Evolutionary conservation across 306 rosid genomes (phyloP), one percentile per base, ranked within the genome.

Genomic region (Lathyrus sativus): DNA sequence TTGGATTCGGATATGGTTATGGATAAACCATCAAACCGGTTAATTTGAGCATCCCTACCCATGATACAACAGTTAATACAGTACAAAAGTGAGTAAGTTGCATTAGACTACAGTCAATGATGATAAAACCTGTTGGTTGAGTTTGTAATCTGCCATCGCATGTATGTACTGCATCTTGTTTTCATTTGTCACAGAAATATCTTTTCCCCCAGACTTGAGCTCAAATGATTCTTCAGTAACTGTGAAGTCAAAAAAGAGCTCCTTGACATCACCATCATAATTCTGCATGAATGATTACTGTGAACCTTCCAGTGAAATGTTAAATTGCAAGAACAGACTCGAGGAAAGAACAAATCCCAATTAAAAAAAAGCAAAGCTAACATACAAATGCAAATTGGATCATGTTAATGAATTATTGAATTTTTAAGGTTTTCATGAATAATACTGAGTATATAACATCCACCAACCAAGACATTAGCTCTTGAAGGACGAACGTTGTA

Each of bases 111-210:
- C n/a, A 70, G 75, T 33, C 44, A 69, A 50, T 29, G 61, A 72
- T 54, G 17, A 78, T 22, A 71, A 73, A 76, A 90, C 98, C 97
- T 93, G 98, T 39, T 88, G 87, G 75, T 93, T 93, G 70, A 93
- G 93, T 85, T 93, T 93, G 85, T 90, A 93, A 80, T 93, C 90
- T 48, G 98, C 98, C 73, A 93, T 90, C 39, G 93, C 98, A 78
- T 93, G 96, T 63, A 93, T 86, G 80, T 93, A 93, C 79, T 93
- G 98, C 97, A 93, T 86, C 76, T 83, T 93, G 77, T 90, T 90
- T 85, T 88, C 92, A 65, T 81, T 86, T 76, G 95, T 82, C 70
- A 93, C 98, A 68, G 84, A 74, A 61, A 82, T 74, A 82, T 93
- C 96, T 81, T 86, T 88, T 81, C 98, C 98, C 45, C 96, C 91